These are phyloP conservation scores for Pulveroboletus frians DNA, from an alignment of 768 basidiomycete species.

Conservation along the genomic window DNA sequence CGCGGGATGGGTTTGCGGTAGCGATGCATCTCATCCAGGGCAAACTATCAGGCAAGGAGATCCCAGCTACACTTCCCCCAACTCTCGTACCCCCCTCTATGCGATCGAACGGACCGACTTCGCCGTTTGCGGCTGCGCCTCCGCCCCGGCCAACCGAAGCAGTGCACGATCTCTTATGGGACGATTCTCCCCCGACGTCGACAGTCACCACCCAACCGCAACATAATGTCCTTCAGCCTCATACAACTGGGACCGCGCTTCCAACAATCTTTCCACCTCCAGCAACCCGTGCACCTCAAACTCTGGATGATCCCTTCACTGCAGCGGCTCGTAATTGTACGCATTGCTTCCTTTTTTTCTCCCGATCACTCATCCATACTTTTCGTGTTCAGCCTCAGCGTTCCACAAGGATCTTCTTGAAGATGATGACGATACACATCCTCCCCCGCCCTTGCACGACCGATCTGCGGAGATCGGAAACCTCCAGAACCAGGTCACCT, in stretches of 20 bases:
- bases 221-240: slow-evolving; percentile 28
- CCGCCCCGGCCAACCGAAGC: slow-evolving; percentile 34
- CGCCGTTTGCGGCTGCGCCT: slow-evolving; percentile 36
- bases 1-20: slow-evolving; percentile 90
- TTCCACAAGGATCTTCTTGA: slow-evolving; percentile 56
- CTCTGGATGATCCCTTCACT: slow-evolving; percentile 47
- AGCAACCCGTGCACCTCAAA: slow-evolving; percentile 16
- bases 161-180: slow-evolving; percentile 47
- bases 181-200: slow-evolving; percentile 45
- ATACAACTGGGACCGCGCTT: slow-evolving; percentile 33
- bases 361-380: slow-evolving; percentile 4
- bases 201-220: slow-evolving; percentile 36
- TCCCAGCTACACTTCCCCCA: slow-evolving; percentile 66
- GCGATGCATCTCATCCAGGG: slow-evolving; percentile 91
- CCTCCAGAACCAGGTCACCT: slow-evolving; percentile 75
- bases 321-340: slow-evolving; percentile 26
- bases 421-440: slow-evolving; percentile 54
- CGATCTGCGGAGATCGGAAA: slow-evolving; percentile 86
- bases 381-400: slow-evolving; percentile 6
- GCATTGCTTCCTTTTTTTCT: background rate
- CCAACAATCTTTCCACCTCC: slow-evolving; percentile 28
- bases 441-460: slow-evolving; percentile 56
- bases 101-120: slow-evolving; percentile 39
- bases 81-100: slow-evolving; percentile 80
- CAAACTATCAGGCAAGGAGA: slow-evolving; percentile 72